Conservation (phyloP, 208 protist species). For the Naegleria fowleri region DNA sequence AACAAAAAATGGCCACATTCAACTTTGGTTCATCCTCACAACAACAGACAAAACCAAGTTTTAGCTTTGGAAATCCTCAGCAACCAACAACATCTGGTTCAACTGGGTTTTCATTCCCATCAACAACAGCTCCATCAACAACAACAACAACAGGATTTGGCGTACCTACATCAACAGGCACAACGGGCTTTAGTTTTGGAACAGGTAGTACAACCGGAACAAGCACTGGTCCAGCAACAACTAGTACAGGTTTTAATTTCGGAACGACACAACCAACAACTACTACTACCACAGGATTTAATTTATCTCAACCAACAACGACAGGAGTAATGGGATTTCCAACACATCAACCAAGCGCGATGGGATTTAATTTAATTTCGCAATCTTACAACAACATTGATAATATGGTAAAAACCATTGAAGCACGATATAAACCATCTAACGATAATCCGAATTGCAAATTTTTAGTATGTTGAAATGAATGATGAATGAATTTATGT, state of each 20-base stretch:
- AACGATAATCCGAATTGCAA: neutral
- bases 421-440: neutral
- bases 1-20: no score
- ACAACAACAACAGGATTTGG: neutral
- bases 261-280: neutral
- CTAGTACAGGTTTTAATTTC: neutral
- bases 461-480: neutral
- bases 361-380: neutral
- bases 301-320: neutral
- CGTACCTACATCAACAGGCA: neutral
- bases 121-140: neutral
- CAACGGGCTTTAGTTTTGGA: neutral
- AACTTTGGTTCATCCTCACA: neutral
- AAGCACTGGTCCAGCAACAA: neutral
- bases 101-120: neutral
- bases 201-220: slow-evolving; percentile 13
- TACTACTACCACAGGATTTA: neutral
- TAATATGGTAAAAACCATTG: neutral
- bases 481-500: neutral
- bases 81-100: neutral
- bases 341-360: neutral
- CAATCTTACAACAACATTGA: neutral
- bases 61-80: neutral
- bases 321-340: neutral
- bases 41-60: neutral